These are phyloP conservation scores for Colletotrichum endophyticum DNA, from an alignment of 2,329 filamentous ascomycete genomes.

Conservation along the genomic window DNA sequence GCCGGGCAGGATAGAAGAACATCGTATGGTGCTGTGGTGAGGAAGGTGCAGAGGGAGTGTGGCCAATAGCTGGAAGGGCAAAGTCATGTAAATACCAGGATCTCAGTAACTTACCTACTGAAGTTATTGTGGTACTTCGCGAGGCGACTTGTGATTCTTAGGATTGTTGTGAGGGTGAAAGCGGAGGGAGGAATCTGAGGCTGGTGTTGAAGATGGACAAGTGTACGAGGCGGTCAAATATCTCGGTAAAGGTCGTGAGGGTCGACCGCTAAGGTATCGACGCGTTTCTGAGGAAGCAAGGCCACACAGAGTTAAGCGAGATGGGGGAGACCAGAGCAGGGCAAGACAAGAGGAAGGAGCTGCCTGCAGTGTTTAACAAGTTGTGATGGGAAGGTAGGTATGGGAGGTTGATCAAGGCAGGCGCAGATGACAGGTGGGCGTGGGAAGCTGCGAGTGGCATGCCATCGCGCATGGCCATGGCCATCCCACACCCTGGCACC, in stretches of 20 bases:
- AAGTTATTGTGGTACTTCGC: background rate
- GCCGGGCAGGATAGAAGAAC: background rate
- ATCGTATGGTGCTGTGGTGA: background rate
- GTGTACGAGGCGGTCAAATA: background rate
- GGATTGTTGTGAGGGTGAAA: background rate
- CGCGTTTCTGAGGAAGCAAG: background rate
- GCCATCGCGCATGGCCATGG: background rate
- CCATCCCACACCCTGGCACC: background rate
- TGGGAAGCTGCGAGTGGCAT: background rate
- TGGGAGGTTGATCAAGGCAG: too few species aligned
- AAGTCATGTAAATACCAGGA: background rate
- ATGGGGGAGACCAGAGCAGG: background rate
- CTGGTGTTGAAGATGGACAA: background rate
- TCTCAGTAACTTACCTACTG: slow-evolving; percentile 6
- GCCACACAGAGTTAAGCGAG: background rate
- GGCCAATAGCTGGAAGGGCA: background rate
- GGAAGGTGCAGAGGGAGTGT: background rate
- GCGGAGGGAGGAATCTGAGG: background rate
- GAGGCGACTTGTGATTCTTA: background rate
- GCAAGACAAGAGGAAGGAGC: background rate
- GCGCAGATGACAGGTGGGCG: background rate
- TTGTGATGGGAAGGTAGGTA: too few species aligned
- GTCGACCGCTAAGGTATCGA: background rate
- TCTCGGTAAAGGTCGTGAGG: background rate
- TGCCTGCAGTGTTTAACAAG: background rate